Evolutionary conservation across 345 rosid species (phyloP).

Genomic region (Draba incana): DNA sequence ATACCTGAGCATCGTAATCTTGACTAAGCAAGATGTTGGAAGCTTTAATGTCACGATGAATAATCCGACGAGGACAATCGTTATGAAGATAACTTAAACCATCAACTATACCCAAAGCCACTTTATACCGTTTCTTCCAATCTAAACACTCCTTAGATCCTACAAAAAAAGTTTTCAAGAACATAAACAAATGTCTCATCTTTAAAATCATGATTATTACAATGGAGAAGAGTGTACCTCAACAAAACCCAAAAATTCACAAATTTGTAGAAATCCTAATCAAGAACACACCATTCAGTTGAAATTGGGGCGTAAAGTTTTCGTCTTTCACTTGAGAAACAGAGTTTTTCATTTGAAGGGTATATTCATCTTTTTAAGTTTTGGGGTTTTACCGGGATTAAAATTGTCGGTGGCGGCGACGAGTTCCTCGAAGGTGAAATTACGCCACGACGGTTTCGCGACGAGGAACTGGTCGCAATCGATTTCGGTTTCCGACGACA

Average conservation of each 20-base stretch:
- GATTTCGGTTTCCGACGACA: conserved; percentile 43
- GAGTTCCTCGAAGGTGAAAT: conserved; percentile 64
- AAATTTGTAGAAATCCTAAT: no score
- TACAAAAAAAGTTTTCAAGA: conserved; percentile 39
- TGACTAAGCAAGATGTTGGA: conserved; percentile 82
- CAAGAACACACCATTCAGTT: background rate
- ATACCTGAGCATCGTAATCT: conserved; percentile 83
- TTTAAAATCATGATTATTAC: background rate
- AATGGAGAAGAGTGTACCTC: conserved; percentile 23
- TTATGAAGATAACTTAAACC: conserved; percentile 88
- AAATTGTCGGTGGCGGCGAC: conserved; percentile 72
- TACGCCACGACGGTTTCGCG: conserved; percentile 74
- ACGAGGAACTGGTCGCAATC: conserved; percentile 42
- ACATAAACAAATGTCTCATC: conserved; percentile 13
- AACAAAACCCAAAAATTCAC: no score
- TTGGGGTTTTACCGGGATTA: conserved; percentile 53
- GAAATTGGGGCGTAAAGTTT: no score
- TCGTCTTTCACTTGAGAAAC: no score
- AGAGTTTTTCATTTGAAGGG: no score
- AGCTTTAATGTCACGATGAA: conserved; percentile 92
- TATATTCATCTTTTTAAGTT: background rate
- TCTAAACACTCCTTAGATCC: conserved; percentile 58
- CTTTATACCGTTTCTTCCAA: conserved; percentile 79
- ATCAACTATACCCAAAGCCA: conserved; percentile 75
- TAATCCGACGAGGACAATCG: conserved; percentile 83